These are phyloP conservation scores for Curvularia eragrostidis DNA, from an alignment of 2,329 filamentous ascomycete genomes.

Conservation along the genomic window DNA sequence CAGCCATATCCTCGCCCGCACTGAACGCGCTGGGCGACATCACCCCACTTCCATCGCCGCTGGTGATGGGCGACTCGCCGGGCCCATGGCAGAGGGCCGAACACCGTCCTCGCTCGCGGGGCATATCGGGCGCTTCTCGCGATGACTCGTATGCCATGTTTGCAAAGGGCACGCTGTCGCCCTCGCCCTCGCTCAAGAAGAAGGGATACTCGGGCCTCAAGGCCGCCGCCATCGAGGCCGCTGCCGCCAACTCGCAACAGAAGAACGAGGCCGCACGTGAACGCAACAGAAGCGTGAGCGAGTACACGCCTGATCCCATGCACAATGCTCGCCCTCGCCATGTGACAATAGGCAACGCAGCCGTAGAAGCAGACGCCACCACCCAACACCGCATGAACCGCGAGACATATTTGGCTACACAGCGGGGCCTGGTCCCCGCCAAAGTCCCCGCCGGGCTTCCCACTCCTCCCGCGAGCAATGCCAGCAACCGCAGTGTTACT, in stretches of 20 bases:
- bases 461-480: slow-evolving; percentile 77
- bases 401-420: slow-evolving; percentile 80
- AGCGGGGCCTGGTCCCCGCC: slow-evolving; percentile 75
- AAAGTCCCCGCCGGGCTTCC: slow-evolving; percentile 56
- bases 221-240: slow-evolving; percentile 50
- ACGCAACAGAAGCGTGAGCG: slow-evolving; percentile 84
- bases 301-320: slow-evolving; percentile 78
- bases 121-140: slow-evolving; percentile 38
- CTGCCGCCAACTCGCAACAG: slow-evolving; percentile 41
- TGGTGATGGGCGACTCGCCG: slow-evolving; percentile 52
- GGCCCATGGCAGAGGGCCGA: slow-evolving; percentile 52
- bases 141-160: slow-evolving; percentile 44
- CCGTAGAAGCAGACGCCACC: slow-evolving; percentile 56
- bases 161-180: slow-evolving; percentile 43
- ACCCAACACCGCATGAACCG: slow-evolving; percentile 67
- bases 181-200: slow-evolving; percentile 53
- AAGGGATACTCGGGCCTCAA: slow-evolving; percentile 57
- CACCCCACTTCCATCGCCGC: slow-evolving; percentile 60
- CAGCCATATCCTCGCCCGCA: slow-evolving; percentile 56
- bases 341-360: slow-evolving; percentile 66
- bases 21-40: slow-evolving; percentile 58
- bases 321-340: slow-evolving; percentile 72
- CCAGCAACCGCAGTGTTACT: slow-evolving; percentile 63
- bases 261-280: slow-evolving; percentile 57
- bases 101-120: slow-evolving; percentile 45